Conservation (phyloP, 176 grass and related monocot genomes). For the Guadua angustifolia region DNA sequence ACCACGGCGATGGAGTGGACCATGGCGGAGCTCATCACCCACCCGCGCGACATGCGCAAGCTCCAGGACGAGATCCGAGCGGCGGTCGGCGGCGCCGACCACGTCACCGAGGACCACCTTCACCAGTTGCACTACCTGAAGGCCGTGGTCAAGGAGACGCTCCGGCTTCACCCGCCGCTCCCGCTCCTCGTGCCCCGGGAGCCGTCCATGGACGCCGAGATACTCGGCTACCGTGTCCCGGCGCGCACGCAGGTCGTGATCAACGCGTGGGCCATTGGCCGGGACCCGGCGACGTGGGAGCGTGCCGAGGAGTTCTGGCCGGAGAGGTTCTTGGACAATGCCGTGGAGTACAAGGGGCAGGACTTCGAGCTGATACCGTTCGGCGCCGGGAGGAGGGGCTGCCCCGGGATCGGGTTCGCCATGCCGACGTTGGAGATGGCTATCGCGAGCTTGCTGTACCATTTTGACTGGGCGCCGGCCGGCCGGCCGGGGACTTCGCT, state of each 20-base stretch:
- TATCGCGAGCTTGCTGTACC: constrained; percentile 14
- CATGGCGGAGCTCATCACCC: constrained; percentile 35
- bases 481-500: not conserved
- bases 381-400: constrained; percentile 43
- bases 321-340: constrained; percentile 44
- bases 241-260: constrained; percentile 12
- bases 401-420: constrained; percentile 35
- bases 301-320: constrained; percentile 41
- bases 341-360: constrained; percentile 36
- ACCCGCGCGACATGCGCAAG: constrained; percentile 32
- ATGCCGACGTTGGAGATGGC: not conserved
- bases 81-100: not conserved
- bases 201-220: constrained; percentile 24
- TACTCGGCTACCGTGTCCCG: constrained; percentile 27
- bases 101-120: constrained; percentile 23
- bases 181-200: constrained; percentile 40
- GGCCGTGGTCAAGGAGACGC: constrained; percentile 29
- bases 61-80: constrained; percentile 47
- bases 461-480: constrained; percentile 33
- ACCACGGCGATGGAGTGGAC: constrained; percentile 16
- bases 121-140: constrained; percentile 29
- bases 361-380: constrained; percentile 47
- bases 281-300: constrained; percentile 46
- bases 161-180: constrained; percentile 41
- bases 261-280: constrained; percentile 28